Evolutionary conservation across 1,139 yeast genomes (phyloP), one percentile per base, ranked within the genome.

Genomic region (Diutina sp.): DNA sequence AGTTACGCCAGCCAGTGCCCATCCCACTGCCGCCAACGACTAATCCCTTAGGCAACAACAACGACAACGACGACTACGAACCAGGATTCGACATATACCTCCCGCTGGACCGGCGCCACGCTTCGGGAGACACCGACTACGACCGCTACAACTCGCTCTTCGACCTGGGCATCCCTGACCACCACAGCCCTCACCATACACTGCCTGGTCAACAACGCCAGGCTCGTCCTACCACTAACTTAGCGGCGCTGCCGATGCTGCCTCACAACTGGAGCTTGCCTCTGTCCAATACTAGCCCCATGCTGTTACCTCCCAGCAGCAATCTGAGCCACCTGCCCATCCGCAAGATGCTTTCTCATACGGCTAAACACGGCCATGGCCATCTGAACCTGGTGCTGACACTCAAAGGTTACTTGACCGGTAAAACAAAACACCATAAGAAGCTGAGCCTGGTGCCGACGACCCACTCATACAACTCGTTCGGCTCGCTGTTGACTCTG

Each of bases 261-360:
- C 53, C 53, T n/a, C 53, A 50, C 44, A 50, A 50, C 25, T 50
- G 53, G 53, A 50, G 53, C 28, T 50, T 50, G n/a, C 53, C 53
- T 3, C 32, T 38, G 21, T 8, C 41, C 28, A 12, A 16, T 3
- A 29, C 53, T 16, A n/a, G 41, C 2, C 53, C 53, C 28, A 50
- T 32, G 53, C 53, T 50, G 53, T 21, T 50, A n/a, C 44, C 32
- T 2, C 41, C 41, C 11, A 14, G 28, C 7, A 32, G 29, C 14
- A 14, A 7, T 6, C 29, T 18, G 44, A 32, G 44, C 35, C 41
- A 30, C n/a, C 53, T 50, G 53, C 53, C 53, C 44, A 30, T 50
- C 28, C 53, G 53, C n/a, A 30, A 32, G 12, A 48, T 30, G 51
- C 35, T 50, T 5, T n/a, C 41, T 7, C 41, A 5, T 12, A n/a